Conservation (phyloP, 2,329 filamentous ascomycete species). For the Ophiostoma sp. region DNA sequence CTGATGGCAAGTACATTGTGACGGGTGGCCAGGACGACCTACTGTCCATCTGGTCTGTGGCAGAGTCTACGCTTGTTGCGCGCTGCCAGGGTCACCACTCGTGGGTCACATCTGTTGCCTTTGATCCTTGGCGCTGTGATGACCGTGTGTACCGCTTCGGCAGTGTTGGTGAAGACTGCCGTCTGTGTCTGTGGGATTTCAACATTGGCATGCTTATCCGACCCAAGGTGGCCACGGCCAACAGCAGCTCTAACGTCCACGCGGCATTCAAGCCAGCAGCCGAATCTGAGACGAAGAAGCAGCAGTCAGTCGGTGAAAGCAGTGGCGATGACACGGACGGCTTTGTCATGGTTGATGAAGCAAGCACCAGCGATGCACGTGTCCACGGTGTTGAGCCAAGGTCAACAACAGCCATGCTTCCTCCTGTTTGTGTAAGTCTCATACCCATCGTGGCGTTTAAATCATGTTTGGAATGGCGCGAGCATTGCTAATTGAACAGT, state of each 20-base stretch:
- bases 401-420: slow-evolving; percentile 75
- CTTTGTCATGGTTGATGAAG: slow-evolving; percentile 29
- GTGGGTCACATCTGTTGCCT: slow-evolving; percentile 89
- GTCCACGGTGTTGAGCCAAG: slow-evolving; percentile 80
- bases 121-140: slow-evolving; percentile 96
- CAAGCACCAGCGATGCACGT: slow-evolving; percentile 46
- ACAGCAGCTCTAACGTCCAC: slow-evolving; percentile 19
- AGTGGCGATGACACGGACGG: slow-evolving; percentile 53
- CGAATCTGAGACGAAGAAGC: not conserved
- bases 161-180: slow-evolving; percentile 89
- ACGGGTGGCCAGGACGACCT: slow-evolving; percentile 95
- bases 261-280: not conserved
- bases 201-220: slow-evolving; percentile 93
- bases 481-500: slow-evolving; percentile 41
- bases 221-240: slow-evolving; percentile 67
- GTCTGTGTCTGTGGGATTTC: slow-evolving; percentile 93
- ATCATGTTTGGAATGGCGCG: too few relatives aligned
- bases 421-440: slow-evolving; percentile 75
- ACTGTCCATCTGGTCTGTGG: slow-evolving; percentile 89
- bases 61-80: slow-evolving; percentile 72
- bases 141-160: slow-evolving; percentile 93
- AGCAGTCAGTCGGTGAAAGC: slow-evolving; percentile 35
- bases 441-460: too few relatives aligned
- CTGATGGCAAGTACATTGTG: slow-evolving; percentile 90
- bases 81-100: slow-evolving; percentile 93